phyloP scores from a whole-genome alignment of 352 stramenopile species.

The Globisporangium mamillatum region DNA sequence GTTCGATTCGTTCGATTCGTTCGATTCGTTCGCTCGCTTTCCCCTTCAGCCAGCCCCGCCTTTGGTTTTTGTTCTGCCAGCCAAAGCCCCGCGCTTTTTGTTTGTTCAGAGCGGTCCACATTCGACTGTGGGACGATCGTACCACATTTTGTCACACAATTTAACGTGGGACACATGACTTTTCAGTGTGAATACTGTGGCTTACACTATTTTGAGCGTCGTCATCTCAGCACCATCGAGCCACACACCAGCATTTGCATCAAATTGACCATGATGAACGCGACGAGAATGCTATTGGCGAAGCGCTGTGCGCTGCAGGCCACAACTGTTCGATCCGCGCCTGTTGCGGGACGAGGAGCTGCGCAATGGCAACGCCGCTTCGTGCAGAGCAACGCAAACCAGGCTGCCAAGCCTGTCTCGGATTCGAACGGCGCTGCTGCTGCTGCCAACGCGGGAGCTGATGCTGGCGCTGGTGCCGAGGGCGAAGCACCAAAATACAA shows the following conservation, averaged over 20 bases:
- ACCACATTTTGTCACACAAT: not conserved
- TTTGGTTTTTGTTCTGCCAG: not conserved
- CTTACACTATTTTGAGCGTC: not conserved
- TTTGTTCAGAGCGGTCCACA: not conserved
- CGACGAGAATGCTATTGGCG: constrained; percentile 4
- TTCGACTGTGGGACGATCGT: not conserved
- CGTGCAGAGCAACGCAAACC: not conserved
- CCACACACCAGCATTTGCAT: constrained; percentile 1
- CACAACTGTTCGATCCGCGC: not conserved
- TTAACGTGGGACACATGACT: not conserved
- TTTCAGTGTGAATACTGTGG: not conserved
- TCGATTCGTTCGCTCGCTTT: not conserved
- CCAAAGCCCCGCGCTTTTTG: not conserved
- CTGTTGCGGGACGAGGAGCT: not conserved
- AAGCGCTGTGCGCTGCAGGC: constrained; percentile 3
- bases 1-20: not conserved
- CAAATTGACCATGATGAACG: constrained; percentile 2
- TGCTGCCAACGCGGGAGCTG: not conserved
- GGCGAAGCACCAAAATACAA: constrained; percentile 76
- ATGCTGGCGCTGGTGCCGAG: constrained; percentile 3
- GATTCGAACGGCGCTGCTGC: constrained; percentile 4
- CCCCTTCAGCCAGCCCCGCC: not conserved
- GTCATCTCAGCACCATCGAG: not conserved
- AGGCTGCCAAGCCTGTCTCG: not conserved
- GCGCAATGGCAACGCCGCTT: constrained; percentile 13